phyloP scores from a whole-genome alignment of 352 stramenopile species.

The Lagenidium giganteum region DNA sequence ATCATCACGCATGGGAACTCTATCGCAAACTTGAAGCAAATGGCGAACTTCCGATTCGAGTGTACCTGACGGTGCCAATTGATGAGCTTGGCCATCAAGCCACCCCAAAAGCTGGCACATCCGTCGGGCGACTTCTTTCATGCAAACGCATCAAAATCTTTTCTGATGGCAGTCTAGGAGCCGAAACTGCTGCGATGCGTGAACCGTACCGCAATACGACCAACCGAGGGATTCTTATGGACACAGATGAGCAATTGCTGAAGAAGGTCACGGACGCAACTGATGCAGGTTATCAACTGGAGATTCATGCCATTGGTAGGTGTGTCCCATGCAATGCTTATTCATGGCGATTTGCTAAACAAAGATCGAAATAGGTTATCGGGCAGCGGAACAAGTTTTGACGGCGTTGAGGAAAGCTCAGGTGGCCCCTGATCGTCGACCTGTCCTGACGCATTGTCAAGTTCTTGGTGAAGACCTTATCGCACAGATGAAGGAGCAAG shows the following conservation, averaged over 20 bases:
- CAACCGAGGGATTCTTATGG: constrained; percentile 82
- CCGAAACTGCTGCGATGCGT: constrained; percentile 81
- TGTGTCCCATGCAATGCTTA: not conserved
- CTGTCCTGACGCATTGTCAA: constrained; percentile 89
- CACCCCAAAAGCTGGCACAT: constrained; percentile 33
- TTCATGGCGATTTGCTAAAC: constrained; percentile 6
- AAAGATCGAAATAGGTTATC: constrained; percentile 66
- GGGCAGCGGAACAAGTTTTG: constrained; percentile 70
- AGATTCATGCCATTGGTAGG: constrained; percentile 88
- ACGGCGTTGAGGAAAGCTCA: constrained; percentile 46
- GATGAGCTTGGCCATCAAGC: constrained; percentile 46
- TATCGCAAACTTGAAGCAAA: constrained; percentile 71
- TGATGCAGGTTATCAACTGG: constrained; percentile 60
- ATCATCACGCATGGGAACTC: constrained; percentile 71
- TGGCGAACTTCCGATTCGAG: constrained; percentile 52
- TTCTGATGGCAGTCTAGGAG: constrained; percentile 82
- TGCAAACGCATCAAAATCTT: constrained; percentile 89
- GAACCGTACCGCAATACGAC: constrained; percentile 53
- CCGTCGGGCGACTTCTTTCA: constrained; percentile 46
- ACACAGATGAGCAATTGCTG: constrained; percentile 55
- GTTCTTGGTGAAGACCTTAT: constrained; percentile 76
- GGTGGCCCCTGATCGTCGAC: constrained; percentile 42
- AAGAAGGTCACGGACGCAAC: constrained; percentile 59
- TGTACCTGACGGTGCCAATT: constrained; percentile 73
- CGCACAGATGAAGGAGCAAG: constrained; percentile 54